phyloP scores from a whole-genome alignment of 2,329 filamentous ascomycete species.

The Neonectria ditissima region DNA sequence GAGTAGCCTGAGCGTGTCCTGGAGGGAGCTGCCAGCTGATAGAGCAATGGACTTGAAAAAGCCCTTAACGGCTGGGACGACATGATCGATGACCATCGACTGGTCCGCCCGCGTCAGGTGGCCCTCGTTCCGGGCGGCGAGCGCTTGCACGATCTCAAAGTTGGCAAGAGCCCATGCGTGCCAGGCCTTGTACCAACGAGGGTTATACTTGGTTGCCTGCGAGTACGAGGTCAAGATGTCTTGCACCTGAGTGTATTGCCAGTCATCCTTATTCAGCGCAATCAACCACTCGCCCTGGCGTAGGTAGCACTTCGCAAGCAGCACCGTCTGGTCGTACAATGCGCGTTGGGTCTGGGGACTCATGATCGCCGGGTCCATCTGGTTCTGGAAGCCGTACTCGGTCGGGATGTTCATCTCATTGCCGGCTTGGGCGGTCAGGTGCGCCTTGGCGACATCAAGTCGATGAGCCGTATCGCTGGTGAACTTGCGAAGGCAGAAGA shows the following conservation, averaged over 20 bases:
- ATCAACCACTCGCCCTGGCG: constrained; percentile 98
- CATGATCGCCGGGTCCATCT: constrained; percentile 58
- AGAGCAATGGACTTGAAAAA: constrained; percentile 98
- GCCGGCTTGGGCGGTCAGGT: constrained; percentile 60
- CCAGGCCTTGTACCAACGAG: constrained; percentile 98
- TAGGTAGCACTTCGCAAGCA: constrained; percentile 95
- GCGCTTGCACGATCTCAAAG: constrained; percentile 94
- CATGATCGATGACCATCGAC: constrained; percentile 82
- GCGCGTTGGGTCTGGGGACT: constrained; percentile 64
- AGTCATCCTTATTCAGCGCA: constrained; percentile 84
- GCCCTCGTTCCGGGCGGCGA: constrained; percentile 75
- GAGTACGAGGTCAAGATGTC: constrained; percentile 93
- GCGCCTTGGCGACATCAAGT: constrained; percentile 65
- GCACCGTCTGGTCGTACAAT: constrained; percentile 70
- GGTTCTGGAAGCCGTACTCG: constrained; percentile 65
- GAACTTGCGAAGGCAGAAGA: constrained; percentile 71
- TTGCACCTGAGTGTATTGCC: constrained; percentile 86
- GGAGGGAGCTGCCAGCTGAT: constrained; percentile 90
- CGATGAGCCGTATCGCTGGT: constrained; percentile 69
- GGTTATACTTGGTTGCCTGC: constrained; percentile 92
- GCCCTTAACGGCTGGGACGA: constrained; percentile 92
- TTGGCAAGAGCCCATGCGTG: constrained; percentile 98
- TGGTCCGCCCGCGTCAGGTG: constrained; percentile 62
- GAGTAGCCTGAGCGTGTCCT: constrained; percentile 91
- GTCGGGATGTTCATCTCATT: constrained; percentile 58